These are phyloP conservation scores for Teratosphaeria gauchensis DNA, from an alignment of 2,329 filamentous ascomycete genomes.

Conservation along the genomic window DNA sequence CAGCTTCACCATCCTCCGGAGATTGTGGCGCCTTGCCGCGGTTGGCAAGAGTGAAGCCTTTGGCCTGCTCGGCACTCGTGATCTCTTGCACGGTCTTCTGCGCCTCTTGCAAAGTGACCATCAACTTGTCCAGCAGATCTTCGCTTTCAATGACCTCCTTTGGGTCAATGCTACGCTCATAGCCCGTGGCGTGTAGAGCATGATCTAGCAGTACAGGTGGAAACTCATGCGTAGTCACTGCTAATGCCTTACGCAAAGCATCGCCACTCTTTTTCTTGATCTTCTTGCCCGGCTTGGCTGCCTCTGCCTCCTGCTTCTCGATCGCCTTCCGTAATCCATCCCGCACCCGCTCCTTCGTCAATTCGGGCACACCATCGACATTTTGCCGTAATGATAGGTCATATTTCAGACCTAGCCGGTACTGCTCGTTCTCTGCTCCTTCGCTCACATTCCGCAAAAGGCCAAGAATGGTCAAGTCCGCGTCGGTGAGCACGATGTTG, in stretches of 20 bases:
- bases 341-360: slow-evolving; percentile 65
- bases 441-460: slow-evolving; percentile 72
- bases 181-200: slow-evolving; percentile 58
- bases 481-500: slow-evolving; percentile 87
- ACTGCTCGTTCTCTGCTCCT: slow-evolving; percentile 73
- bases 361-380: slow-evolving; percentile 60
- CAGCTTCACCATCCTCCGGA: slow-evolving; percentile 17
- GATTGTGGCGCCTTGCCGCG: slow-evolving; percentile 24
- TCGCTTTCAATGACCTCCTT: slow-evolving; percentile 62
- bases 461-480: slow-evolving; percentile 69
- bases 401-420: slow-evolving; percentile 69
- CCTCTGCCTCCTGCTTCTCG: slow-evolving; percentile 45
- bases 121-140: slow-evolving; percentile 53
- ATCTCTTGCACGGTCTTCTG: slow-evolving; percentile 60
- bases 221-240: slow-evolving; percentile 76
- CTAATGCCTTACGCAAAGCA: slow-evolving; percentile 68
- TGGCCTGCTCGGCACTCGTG: slow-evolving; percentile 54
- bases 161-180: slow-evolving; percentile 59
- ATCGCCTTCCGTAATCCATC: slow-evolving; percentile 59
- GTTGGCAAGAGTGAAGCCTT: slow-evolving; percentile 83
- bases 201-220: slow-evolving; percentile 85
- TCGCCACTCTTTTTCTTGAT: slow-evolving; percentile 65
- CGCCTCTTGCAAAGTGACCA: slow-evolving; percentile 60
- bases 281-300: slow-evolving; percentile 49
- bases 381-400: slow-evolving; percentile 76